phyloP scores from a whole-genome alignment of 768 basidiomycete species.

The Rhodosporidiobolus odoratus region DNA sequence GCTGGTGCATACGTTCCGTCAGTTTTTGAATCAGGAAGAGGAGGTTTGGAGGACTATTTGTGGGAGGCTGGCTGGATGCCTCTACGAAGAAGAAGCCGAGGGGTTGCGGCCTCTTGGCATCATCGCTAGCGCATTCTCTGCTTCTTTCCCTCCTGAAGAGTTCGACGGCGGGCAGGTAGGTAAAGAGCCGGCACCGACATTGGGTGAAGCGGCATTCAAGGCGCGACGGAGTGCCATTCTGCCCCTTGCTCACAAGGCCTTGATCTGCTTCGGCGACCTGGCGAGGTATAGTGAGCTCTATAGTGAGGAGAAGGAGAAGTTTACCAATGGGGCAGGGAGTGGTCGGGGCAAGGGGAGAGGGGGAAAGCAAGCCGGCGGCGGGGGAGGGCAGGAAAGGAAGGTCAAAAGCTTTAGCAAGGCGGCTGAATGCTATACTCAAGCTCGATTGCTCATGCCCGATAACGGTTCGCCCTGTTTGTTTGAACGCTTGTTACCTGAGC shows the following conservation, averaged over 20 bases:
- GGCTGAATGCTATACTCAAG: slow-evolving; percentile 76
- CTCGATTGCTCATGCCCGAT: slow-evolving; percentile 70
- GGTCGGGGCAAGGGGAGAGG: slow-evolving; percentile 3
- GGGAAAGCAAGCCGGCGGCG: slow-evolving; percentile 44
- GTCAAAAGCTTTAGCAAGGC: slow-evolving; percentile 69
- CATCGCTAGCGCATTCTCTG: neutral
- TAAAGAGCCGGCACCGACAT: neutral
- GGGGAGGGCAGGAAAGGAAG: slow-evolving; percentile 50
- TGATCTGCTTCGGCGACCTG: slow-evolving; percentile 90
- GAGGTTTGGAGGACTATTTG: slow-evolving; percentile 83
- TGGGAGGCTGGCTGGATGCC: slow-evolving; percentile 56
- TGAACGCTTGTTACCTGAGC: neutral
- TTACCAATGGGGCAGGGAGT: slow-evolving; percentile 17
- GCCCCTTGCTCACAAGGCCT: slow-evolving; percentile 74
- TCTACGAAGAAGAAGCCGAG: slow-evolving; percentile 1
- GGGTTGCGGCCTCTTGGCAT: slow-evolving; percentile 58
- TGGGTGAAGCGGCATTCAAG: slow-evolving; percentile 47
- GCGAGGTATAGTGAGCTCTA: slow-evolving; percentile 89
- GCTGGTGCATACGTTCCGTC: slow-evolving; percentile 76
- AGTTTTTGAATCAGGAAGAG: slow-evolving; percentile 84
- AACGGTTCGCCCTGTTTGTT: slow-evolving; percentile 57
- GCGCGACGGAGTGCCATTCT: slow-evolving; percentile 51
- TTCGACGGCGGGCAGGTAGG: neutral
- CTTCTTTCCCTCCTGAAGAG: neutral
- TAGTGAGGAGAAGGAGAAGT: slow-evolving; percentile 56